These are phyloP conservation scores for Microglena sp. DNA, from an alignment of 139 green algal species.

Conservation along the genomic window DNA sequence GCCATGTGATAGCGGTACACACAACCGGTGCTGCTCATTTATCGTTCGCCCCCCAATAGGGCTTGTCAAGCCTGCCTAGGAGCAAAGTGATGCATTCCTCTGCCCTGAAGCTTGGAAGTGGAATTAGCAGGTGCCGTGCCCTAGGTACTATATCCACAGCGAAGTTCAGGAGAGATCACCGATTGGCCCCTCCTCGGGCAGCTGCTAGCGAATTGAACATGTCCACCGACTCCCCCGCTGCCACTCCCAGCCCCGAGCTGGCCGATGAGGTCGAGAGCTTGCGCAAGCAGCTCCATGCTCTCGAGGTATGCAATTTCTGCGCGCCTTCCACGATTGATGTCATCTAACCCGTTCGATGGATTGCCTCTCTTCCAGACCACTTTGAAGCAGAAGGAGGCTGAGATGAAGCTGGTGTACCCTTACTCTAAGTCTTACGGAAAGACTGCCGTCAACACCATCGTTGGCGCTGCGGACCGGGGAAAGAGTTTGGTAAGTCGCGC, in stretches of 20 bases:
- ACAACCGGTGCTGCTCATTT: too few relatives aligned
- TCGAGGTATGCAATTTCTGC: constrained; percentile 35
- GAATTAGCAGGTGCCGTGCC: too few relatives aligned
- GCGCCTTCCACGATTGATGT: too few relatives aligned
- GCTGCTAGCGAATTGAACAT: not conserved
- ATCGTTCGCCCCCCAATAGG: too few relatives aligned
- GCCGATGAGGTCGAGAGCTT: constrained; percentile 27
- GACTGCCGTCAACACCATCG: constrained; percentile 50
- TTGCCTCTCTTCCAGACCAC: constrained; percentile 23
- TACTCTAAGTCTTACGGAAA: constrained; percentile 47
- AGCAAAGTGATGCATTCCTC: too few relatives aligned
- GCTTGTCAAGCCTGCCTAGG: too few relatives aligned
- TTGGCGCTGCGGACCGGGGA: constrained; percentile 49
- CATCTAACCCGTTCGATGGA: too few relatives aligned
- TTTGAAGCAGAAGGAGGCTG: constrained; percentile 31
- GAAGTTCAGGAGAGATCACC: too few relatives aligned
- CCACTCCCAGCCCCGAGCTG: not conserved
- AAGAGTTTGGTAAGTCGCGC: constrained; percentile 52
- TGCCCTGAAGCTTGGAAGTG: too few relatives aligned
- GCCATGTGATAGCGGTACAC: too few relatives aligned
- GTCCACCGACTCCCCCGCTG: constrained; percentile 1
- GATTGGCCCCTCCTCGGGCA: not conserved
- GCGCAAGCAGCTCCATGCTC: constrained; percentile 19
- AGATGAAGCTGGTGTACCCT: constrained; percentile 27
- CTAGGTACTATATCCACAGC: too few relatives aligned